Percentiles rank a stretch among this genome's conserved stretches.
phyloP scores from a whole-genome alignment of 345 rosid species.

The Hibiscus mutabilis region DNA sequence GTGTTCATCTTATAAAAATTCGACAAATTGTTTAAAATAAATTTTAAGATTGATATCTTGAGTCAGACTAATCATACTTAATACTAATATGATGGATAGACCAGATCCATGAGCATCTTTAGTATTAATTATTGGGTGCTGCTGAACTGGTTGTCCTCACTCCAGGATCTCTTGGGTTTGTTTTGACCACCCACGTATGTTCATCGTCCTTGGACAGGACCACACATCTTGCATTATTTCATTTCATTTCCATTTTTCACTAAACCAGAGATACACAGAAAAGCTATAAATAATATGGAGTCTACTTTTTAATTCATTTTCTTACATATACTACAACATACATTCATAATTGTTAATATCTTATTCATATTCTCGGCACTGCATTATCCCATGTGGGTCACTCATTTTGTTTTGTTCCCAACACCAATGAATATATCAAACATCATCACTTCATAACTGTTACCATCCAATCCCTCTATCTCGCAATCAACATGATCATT shows the following conservation, averaged over 20 bases:
- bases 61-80: no score
- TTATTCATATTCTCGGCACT: background rate
- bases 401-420: background rate
- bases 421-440: background rate
- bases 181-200: background rate
- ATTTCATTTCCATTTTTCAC: background rate
- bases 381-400: slow-evolving; percentile 1
- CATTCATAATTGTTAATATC: background rate
- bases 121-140: background rate
- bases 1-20: no score
- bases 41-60: no score
- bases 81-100: no score
- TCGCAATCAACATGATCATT: no score
- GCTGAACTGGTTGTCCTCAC: background rate
- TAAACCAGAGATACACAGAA: background rate
- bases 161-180: background rate
- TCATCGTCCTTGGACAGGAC: background rate
- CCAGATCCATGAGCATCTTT: no score
- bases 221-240: background rate
- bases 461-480: no score
- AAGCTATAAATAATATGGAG: background rate
- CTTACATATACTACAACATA: background rate
- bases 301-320: background rate
- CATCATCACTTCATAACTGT: no score
- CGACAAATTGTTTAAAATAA: no score